These are phyloP conservation scores for Ustilago nuda DNA, from an alignment of 1,284 basidiomycete species.

Conservation along the genomic window DNA sequence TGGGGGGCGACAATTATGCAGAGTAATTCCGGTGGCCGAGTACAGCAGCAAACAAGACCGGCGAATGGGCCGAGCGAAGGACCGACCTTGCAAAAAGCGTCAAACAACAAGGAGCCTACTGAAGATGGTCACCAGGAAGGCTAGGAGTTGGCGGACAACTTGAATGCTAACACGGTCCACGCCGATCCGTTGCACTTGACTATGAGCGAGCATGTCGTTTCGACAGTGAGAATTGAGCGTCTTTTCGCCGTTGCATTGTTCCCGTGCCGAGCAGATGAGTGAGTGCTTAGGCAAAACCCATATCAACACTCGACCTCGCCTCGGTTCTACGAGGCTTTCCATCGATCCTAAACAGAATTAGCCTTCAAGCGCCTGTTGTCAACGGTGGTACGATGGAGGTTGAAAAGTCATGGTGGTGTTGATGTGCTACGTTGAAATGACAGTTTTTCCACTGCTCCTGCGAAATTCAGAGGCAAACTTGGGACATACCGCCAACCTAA, in stretches of 20 bases:
- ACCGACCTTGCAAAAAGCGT: neutral
- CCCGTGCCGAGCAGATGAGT: slow-evolving; percentile 14
- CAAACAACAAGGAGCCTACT: neutral
- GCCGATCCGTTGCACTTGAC: slow-evolving; percentile 18
- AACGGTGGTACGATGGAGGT: neutral
- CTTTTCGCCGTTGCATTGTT: neutral
- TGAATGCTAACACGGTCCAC: slow-evolving; percentile 14
- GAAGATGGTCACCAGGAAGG: neutral
- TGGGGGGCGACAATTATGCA: neutral
- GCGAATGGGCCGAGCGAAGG: neutral
- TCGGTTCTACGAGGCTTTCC: slow-evolving; percentile 3
- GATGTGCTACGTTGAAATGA: slow-evolving; percentile 1
- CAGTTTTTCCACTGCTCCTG: neutral
- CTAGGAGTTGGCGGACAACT: slow-evolving; percentile 21
- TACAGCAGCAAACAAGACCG: neutral
- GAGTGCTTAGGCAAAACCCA: slow-evolving; percentile 22
- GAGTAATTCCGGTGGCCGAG: neutral
- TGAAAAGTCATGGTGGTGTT: slow-evolving; percentile 6
- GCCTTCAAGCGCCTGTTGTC: neutral
- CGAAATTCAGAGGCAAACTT: neutral
- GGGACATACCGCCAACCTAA: neutral
- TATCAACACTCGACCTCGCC: neutral
- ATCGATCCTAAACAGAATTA: neutral
- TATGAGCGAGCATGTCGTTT: slow-evolving; percentile 8
- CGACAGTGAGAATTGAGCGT: neutral